Base-by-base conservation (phyloP, 2,329 filamentous ascomycete genomes). In the Fusarium xyrophilum region DNA sequence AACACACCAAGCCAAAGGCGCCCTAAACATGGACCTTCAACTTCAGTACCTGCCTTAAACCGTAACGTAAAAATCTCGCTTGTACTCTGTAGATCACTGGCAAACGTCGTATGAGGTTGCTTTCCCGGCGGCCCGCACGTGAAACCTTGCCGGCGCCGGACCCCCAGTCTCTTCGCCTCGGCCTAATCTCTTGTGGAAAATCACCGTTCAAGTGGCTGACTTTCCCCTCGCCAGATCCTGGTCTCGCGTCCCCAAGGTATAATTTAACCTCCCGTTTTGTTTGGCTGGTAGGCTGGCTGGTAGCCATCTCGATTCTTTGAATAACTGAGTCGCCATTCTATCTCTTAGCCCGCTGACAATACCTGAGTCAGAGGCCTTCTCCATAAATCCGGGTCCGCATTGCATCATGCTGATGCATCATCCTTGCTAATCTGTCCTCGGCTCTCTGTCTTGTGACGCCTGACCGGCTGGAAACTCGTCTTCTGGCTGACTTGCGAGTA, bases 341-440 rank as follows among this genome's bases (percentile, higher is more conserved):
- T 58, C 47, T 44, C 23, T 56, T 56, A 53, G 58, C 66, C 61
- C 61, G 47, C 65, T 68, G 57, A 68, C 64, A 71, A 74, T 68
- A 48, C 33, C 35, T 65, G 69, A 70, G 60, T 64, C 62, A 62
- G 65, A 51, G 36, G 54, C 56, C 55, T 60, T 64, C 68, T 71
- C 70, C 70, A 70, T 66, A 74, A 73, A 70, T 63, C 48, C 53
- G 69, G 63, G 56, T 47, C 48, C 46, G 47, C 51, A 73, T 74
- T 74, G 70, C 72, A 74, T 74, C 72, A 74, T 67, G 44, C 61
- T 74, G 72, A 74, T 74, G 70, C 60, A 71, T 40, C 50, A 70
- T 56, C 69, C 70, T 57, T 68, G 62, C 47, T 53, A 58, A 54
- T 43, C 46, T 68, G 52, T 53, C 60, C 43, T 70, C 53, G 52